A percentile compares a stretch with the other conserved stretches of the same genome.
These are phyloP conservation scores for Fraxinus sp. DNA, from an alignment of 305 asterid species.

Conservation along the genomic window DNA sequence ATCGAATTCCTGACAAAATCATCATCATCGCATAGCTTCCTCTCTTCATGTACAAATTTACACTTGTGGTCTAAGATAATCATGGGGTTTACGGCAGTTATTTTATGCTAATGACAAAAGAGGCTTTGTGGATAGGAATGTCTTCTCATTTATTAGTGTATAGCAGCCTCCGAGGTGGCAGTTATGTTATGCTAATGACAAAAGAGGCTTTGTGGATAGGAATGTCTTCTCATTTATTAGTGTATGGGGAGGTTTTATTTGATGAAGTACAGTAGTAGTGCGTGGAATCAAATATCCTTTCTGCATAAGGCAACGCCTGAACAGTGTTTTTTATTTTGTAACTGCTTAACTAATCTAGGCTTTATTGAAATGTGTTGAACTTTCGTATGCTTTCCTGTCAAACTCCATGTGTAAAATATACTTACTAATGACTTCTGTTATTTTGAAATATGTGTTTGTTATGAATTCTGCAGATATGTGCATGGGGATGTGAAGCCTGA, in stretches of 20 bases:
- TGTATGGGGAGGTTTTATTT: neutral
- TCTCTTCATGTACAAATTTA: neutral
- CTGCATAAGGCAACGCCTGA: neutral
- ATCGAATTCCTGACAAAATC: neutral
- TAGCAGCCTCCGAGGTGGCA: neutral
- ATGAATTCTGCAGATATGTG: conserved; percentile 53
- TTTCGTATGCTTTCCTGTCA: neutral
- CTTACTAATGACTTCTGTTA: neutral
- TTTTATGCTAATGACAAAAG: neutral
- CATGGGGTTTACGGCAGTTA: neutral
- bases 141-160: neutral
- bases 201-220: neutral
- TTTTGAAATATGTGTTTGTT: conserved; percentile 6
- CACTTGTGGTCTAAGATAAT: neutral
- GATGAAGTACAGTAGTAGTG: neutral
- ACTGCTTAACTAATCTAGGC: neutral
- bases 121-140: neutral
- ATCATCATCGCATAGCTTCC: neutral
- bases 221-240: neutral
- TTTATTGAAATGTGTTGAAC: neutral
- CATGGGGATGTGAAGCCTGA: conserved; percentile 89
- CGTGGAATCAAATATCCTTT: neutral
- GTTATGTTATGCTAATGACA: neutral
- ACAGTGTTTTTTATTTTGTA: neutral
- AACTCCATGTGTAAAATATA: neutral